Base-by-base conservation (phyloP, 495 filamentous ascomycete genomes). In the Aspergillus mulundensis region DNA sequence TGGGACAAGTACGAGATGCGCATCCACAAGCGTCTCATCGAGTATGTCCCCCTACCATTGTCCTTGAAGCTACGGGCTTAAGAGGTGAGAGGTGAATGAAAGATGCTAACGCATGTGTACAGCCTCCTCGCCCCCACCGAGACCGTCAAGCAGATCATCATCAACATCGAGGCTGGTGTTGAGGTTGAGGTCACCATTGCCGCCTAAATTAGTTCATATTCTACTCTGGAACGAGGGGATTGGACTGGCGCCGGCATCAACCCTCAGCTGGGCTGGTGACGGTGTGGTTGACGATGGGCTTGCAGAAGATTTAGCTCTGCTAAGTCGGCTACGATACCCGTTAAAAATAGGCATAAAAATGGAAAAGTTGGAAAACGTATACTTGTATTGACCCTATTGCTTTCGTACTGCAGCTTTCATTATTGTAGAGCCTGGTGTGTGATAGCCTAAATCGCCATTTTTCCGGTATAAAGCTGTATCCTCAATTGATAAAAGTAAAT, bases 171-270 rank as follows among this genome's bases (percentile, higher is more conserved):
- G 86, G 94, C 94, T 59, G 94, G 94, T 83, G 94, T 98, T 73
- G 94, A 98, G 85, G 94, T 98, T 67, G 94, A 98, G 84, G 94
- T 98, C 65, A 98, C 94, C 68, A 98, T 98, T 80, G 94, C 94
- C 73, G 93, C 94, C 74, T 98, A 91, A 83, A 71, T 10, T 40
- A 18, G 38, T 18, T 40, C 68, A 59, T n/a, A 55, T 54, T 57
- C 49, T 53, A 59, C 58, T 61, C 54, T 49, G 52, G 45, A 48
- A 53, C 42, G 56, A 59, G 50, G 61, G 56, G 53, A 50, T 58
- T 32, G 32, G 40, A 28, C 20, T 28, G 24, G 43, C 40, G 24
- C 25, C 25, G 5, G 25, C 25, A 45, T 54, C 34, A 50, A 34
- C 53, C 50, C 60, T 62, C 58, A 23, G 41, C 48, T 59, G 61